Evolutionary conservation across 768 basidiomycete genomes (phyloP).

Genomic region (Collybia sp.): DNA sequence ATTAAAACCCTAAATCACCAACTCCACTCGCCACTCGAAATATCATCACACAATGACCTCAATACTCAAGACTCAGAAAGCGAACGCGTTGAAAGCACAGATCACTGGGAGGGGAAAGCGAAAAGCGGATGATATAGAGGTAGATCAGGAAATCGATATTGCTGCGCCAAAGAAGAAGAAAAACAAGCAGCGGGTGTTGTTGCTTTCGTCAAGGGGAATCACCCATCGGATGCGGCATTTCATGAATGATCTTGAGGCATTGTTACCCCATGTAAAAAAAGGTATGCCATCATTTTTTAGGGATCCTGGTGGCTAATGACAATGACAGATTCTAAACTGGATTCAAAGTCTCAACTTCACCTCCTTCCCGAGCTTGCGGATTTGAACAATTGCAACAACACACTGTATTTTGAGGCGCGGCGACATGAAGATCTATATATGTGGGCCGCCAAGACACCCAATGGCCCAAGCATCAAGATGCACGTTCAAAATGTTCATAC

Average conservation of each 20-base stretch:
- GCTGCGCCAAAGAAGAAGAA: slow-evolving; percentile 50
- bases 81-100: slow-evolving; percentile 47
- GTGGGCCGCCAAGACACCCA: slow-evolving; percentile 96
- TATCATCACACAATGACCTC: slow-evolving; percentile 49
- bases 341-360: slow-evolving; percentile 91
- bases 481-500: slow-evolving; percentile 99
- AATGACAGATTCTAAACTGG: slow-evolving; percentile 85
- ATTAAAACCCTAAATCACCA: slow-evolving; percentile 8
- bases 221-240: slow-evolving; percentile 97
- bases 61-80: slow-evolving; percentile 55
- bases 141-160: slow-evolving; percentile 31
- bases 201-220: slow-evolving; percentile 90
- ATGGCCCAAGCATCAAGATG: slow-evolving; percentile 95
- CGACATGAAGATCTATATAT: slow-evolving; percentile 94
- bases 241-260: slow-evolving; percentile 87
- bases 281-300: slow-evolving; percentile 42
- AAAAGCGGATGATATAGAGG: slow-evolving; percentile 57
- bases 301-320: background rate
- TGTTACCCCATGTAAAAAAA: slow-evolving; percentile 95
- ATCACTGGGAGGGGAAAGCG: slow-evolving; percentile 59
- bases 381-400: slow-evolving; percentile 96
- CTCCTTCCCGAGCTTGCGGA: slow-evolving; percentile 95
- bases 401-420: slow-evolving; percentile 95
- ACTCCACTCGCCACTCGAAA: slow-evolving; percentile 1
- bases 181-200: slow-evolving; percentile 93